Percentiles rank a stretch among this genome's conserved stretches.
Evolutionary conservation across 768 basidiomycete genomes (phyloP).

Genomic region (Mycena rebaudengoi): DNA sequence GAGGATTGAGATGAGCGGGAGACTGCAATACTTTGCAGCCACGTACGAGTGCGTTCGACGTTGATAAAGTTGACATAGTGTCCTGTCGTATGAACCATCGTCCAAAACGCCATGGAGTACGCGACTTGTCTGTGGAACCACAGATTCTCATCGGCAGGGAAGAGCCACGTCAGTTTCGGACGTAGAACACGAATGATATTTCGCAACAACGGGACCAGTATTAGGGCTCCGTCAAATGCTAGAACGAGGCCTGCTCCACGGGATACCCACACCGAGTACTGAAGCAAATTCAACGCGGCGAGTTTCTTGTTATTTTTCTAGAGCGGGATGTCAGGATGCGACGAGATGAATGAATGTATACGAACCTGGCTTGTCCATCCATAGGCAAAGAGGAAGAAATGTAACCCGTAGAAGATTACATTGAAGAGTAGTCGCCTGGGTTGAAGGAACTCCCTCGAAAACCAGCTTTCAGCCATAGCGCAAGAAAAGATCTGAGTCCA

Average conservation of each 20-base stretch:
- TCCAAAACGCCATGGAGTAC: constrained; percentile 93
- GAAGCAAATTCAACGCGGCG: constrained; percentile 79
- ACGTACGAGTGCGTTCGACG: constrained; percentile 85
- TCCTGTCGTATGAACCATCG: constrained; percentile 91
- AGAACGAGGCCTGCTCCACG: constrained; percentile 93
- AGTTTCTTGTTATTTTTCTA: constrained; percentile 71
- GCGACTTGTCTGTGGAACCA: constrained; percentile 97
- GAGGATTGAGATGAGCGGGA: background rate
- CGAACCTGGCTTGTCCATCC: constrained; percentile 88
- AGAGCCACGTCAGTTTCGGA: constrained; percentile 78
- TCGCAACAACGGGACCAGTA: constrained; percentile 88
- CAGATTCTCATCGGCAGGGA: constrained; percentile 94
- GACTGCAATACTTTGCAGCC: background rate
- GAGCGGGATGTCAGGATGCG: background rate
- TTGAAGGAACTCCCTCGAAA: constrained; percentile 72
- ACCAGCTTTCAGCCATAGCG: constrained; percentile 75
- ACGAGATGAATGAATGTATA: background rate
- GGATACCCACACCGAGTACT: constrained; percentile 88
- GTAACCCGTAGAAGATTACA: constrained; percentile 80
- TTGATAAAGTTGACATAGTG: constrained; percentile 96
- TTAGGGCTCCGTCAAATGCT: constrained; percentile 85
- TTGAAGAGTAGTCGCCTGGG: constrained; percentile 76
- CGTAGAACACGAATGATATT: constrained; percentile 87
- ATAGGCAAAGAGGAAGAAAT: constrained; percentile 77
- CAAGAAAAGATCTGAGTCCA: constrained; percentile 29